Conservation (phyloP, 352 stramenopile species). For the Globisporangium mamillatum region DNA sequence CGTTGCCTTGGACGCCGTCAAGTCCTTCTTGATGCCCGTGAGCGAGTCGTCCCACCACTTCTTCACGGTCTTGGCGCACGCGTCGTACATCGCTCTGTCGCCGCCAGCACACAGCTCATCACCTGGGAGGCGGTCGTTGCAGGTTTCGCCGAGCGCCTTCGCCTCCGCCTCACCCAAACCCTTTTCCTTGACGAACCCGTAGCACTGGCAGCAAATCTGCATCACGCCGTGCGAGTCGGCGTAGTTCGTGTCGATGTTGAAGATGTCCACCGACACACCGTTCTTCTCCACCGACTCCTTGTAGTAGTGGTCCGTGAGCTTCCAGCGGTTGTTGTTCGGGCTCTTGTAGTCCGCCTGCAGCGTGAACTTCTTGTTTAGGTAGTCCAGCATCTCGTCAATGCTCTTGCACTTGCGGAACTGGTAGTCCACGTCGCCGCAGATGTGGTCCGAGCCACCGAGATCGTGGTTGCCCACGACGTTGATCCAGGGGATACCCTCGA, state of each 20-base stretch:
- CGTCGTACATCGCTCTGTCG: conserved; percentile 65
- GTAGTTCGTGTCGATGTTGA: conserved; percentile 87
- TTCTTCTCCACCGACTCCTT: conserved; percentile 73
- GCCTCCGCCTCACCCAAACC: conserved; percentile 36
- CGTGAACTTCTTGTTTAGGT: conserved; percentile 82
- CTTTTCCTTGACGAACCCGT: conserved; percentile 78
- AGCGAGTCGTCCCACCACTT: conserved; percentile 79
- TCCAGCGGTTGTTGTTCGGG: conserved; percentile 71
- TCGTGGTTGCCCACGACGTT: conserved; percentile 88
- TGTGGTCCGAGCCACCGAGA: conserved; percentile 79
- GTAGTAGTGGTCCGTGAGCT: conserved; percentile 85
- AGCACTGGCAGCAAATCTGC: conserved; percentile 89
- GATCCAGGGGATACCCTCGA: conserved; percentile 79
- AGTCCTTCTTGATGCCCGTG: conserved; percentile 61
- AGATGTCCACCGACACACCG: conserved; percentile 85
- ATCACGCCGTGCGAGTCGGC: conserved; percentile 81
- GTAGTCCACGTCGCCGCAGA: conserved; percentile 87
- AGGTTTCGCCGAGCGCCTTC: conserved; percentile 62
- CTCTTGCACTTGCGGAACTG: conserved; percentile 78
- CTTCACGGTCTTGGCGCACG: conserved; percentile 72
- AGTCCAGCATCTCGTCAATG: conserved; percentile 69
- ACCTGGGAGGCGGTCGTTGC: conserved; percentile 61
- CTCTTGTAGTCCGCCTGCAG: conserved; percentile 82
- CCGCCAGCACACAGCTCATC: conserved; percentile 74
- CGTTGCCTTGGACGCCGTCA: conserved; percentile 65